Conservation (phyloP, 306 rosid species). For the Quercus alba region DNA sequence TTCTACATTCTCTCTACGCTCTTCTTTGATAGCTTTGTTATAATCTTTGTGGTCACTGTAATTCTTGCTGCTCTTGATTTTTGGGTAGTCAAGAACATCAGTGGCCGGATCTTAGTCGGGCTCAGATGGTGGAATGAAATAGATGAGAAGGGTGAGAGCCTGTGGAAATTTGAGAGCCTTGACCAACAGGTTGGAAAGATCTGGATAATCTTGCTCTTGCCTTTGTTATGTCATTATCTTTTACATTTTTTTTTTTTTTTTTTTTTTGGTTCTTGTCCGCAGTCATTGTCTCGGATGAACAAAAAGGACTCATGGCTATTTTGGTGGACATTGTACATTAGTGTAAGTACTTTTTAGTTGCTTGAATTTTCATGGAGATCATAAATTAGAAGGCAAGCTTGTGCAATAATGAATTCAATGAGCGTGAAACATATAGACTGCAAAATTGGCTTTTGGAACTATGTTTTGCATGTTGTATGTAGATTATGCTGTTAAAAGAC, state of each 20-base stretch:
- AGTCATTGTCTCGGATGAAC: slow-evolving; percentile 95
- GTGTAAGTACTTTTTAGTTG: slow-evolving; percentile 45
- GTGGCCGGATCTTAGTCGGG: slow-evolving; percentile 91
- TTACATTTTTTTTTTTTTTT: too few species aligned
- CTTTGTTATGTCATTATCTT: too few species aligned
- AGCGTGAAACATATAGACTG: too few species aligned
- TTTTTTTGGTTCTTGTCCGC: background rate
- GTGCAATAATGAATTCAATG: too few species aligned
- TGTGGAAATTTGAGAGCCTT: slow-evolving; percentile 97
- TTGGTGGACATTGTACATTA: slow-evolving; percentile 91
- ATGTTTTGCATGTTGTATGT: background rate
- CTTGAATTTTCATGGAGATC: background rate
- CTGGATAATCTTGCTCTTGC: too few species aligned
- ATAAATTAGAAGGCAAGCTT: background rate
- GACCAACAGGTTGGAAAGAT: slow-evolving; percentile 99
- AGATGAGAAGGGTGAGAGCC: slow-evolving; percentile 88
- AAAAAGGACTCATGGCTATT: slow-evolving; percentile 96
- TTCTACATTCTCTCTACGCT: slow-evolving; percentile 91
- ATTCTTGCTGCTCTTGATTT: slow-evolving; percentile 95
- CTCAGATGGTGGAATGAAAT: slow-evolving; percentile 99
- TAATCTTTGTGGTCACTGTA: slow-evolving; percentile 94
- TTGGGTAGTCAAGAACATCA: slow-evolving; percentile 97
- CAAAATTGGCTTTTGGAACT: too few species aligned
- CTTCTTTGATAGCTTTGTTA: slow-evolving; percentile 79
- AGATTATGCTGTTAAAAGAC: background rate